Evolutionary conservation across 441 rosid species (phyloP).

Genomic region (Pelargonium myrrhifolium): DNA sequence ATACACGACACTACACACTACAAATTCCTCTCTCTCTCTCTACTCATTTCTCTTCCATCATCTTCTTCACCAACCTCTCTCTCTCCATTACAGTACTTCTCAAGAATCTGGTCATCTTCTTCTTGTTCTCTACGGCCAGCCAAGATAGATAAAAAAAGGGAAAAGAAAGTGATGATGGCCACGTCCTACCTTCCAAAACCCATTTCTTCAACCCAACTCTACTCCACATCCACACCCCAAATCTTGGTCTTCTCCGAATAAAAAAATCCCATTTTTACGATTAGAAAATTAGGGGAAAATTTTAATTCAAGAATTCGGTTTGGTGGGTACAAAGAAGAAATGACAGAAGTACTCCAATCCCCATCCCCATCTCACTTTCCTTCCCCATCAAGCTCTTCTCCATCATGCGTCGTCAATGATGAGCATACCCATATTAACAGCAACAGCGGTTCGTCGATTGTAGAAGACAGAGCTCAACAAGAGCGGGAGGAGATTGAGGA

Average conservation of each 20-base stretch:
- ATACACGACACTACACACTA: not conserved
- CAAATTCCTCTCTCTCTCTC: not conserved
- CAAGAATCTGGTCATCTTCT: not conserved
- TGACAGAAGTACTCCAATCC: conserved; percentile 80
- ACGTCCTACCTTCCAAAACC: conserved; percentile 43
- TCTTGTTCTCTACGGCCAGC: conserved; percentile 1
- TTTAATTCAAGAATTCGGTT: not conserved
- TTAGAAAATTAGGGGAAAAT: not conserved
- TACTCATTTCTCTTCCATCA: not conserved
- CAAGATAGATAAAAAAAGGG: conserved; percentile 12
- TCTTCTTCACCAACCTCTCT: not conserved
- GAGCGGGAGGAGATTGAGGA: not conserved
- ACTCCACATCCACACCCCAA: conserved; percentile 29
- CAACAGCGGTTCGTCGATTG: conserved; percentile 13
- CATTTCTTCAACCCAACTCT: conserved; percentile 81
- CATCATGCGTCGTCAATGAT: conserved; percentile 52
- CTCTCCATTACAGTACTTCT: not conserved
- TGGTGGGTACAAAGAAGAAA: conserved; percentile 15
- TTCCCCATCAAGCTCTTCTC: conserved; percentile 80
- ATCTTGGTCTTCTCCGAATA: too few species aligned
- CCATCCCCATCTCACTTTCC: conserved; percentile 66
- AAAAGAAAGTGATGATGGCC: conserved; percentile 46
- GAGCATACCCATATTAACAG: conserved; percentile 27
- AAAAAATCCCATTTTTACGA: conserved; percentile 26
- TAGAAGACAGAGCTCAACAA: conserved; percentile 18